Evolutionary conservation across 2,329 filamentous ascomycete species (phyloP).

Genomic region (Penicillium paneum): DNA sequence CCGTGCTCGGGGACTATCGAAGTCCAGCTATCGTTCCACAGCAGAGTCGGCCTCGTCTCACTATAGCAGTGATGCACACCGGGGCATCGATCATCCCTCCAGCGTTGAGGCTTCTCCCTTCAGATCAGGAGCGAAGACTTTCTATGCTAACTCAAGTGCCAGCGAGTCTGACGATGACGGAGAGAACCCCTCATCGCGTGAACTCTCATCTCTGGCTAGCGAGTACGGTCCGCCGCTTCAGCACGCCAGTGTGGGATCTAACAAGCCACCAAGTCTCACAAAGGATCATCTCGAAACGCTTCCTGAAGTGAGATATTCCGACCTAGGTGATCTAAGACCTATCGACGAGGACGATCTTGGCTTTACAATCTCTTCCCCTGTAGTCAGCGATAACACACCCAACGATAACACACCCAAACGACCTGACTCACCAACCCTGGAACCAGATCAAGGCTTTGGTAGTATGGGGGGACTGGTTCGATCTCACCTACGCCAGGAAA

Average conservation of each 20-base stretch:
- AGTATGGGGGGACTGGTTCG: conserved; percentile 63
- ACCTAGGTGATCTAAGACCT: conserved; percentile 40
- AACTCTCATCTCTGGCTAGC: conserved; percentile 24
- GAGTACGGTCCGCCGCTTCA: conserved; percentile 40
- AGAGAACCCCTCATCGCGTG: conserved; percentile 25
- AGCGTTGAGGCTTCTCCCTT: conserved; percentile 33
- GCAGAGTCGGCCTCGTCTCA: conserved; percentile 39
- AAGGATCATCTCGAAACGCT: conserved; percentile 32
- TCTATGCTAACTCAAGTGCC: conserved; percentile 36
- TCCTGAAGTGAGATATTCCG: conserved; percentile 38
- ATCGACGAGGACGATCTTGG: conserved; percentile 37
- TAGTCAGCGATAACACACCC: conserved; percentile 14
- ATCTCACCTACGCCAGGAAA: conserved; percentile 78
- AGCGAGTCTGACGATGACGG: conserved; percentile 42
- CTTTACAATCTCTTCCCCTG: not conserved
- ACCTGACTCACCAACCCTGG: conserved; percentile 75
- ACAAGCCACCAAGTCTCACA: conserved; percentile 27
- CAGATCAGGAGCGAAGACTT: conserved; percentile 26
- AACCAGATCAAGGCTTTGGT: conserved; percentile 62
- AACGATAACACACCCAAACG: conserved; percentile 27
- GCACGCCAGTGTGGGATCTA: conserved; percentile 32
- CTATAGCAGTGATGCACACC: conserved; percentile 33
- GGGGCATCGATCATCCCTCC: conserved; percentile 25
- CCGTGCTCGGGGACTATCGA: conserved; percentile 36
- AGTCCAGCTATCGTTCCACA: conserved; percentile 37